Base-by-base conservation (phyloP, 805 yeast species). In the Sungouiozyma ichnusensis region DNA sequence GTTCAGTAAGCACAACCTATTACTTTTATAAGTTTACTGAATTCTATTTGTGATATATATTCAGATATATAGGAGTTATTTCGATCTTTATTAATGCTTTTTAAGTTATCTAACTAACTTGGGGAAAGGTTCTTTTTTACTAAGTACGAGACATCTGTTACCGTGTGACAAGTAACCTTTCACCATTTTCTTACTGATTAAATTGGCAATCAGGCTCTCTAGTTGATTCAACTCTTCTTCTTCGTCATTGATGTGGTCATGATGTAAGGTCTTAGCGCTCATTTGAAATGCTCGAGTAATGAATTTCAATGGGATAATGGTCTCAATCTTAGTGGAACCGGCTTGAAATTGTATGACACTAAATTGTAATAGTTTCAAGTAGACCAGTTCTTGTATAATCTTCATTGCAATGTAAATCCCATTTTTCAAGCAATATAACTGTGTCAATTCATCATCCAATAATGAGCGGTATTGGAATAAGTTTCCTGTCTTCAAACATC, bases 101-200 rank as follows among this genome's bases (percentile, higher is more conserved):
- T n/a, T 6, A 24, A 3, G 38, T 16, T 36, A 36, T 18, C 8
- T 14, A 3, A 36, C 44, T n/a, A 34, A 14, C 15, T 20, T 31
- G 2, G 92, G 94, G 57, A 86, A 86, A 2, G 95, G 79, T 19
- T 75, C 76, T 15, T 68, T 73, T 58, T 81, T 85, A 57, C 92
- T 79, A 42, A 86, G 61, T 8, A 87, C 95, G 16, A 85, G 66
- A 39, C 84, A 81, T 34, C 75, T 66, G 53, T 83, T 78, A 3
- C 79, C 72, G 55, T 85, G 92, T 4, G 94, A 82, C 14, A 87
- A 60, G 58, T 87, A 87, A 0, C 95, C 96, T 60, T 82, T 85
- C 37, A 86, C 65, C 43, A 59, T 64, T 7, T 81, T 81, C 39
- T 64, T 63, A 40, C 69, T 67, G 16, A 87, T 84, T 52, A 82